A percentile compares a stretch with the other conserved stretches of the same genome.
These are phyloP conservation scores for Gossypium gossypioides DNA, from an alignment of 441 rosid genomes.

Conservation along the genomic window DNA sequence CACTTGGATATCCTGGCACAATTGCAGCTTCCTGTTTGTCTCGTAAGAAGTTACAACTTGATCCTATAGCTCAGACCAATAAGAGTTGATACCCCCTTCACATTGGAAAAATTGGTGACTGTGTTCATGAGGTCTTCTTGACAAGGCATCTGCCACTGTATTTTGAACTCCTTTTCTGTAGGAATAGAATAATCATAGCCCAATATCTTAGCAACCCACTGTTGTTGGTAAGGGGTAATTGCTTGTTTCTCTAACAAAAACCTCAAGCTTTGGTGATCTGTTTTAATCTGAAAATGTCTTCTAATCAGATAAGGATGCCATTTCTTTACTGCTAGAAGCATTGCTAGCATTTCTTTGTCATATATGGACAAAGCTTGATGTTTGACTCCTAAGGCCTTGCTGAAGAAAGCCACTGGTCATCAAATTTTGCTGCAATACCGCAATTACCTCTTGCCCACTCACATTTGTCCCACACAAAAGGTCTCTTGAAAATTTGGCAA, in stretches of 20 bases:
- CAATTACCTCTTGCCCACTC: not conserved
- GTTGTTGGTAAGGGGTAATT: not conserved
- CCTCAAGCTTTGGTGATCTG: not conserved
- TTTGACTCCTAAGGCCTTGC: not conserved
- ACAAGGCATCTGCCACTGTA: not conserved
- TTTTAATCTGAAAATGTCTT: not conserved
- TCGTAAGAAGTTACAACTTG: too few relatives aligned
- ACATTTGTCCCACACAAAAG: not conserved
- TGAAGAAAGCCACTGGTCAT: not conserved
- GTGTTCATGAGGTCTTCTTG: not conserved
- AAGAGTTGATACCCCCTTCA: too few relatives aligned
- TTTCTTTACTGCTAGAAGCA: not conserved
- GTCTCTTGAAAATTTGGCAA: too few relatives aligned
- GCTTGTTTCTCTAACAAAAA: not conserved
- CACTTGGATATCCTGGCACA: too few relatives aligned
- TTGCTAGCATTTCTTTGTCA: not conserved
- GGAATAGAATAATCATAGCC: not conserved
- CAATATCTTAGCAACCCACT: not conserved
- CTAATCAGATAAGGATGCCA: not conserved
- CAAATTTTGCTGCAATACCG: not conserved
- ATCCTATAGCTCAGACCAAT: too few relatives aligned
- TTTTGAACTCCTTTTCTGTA: not conserved
- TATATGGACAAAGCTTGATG: not conserved
- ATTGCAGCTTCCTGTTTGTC: too few relatives aligned
- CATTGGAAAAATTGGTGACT: too few relatives aligned